Percentiles rank a stretch among this genome's conserved stretches.
Evolutionary conservation across 129 eudicot species (phyloP).

Genomic region (Flaveria trinervia): DNA sequence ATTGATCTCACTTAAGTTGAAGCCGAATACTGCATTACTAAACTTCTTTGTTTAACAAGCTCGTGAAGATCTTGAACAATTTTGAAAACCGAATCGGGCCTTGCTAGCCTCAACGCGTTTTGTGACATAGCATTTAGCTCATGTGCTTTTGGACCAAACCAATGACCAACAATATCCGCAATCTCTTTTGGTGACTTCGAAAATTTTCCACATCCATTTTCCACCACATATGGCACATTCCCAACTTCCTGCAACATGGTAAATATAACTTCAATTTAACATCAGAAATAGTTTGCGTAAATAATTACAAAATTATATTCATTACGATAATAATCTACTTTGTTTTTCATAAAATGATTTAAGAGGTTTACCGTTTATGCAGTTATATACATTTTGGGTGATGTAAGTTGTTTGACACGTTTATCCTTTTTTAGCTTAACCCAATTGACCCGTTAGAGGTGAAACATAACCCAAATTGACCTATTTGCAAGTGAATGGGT

Average conservation of each 20-base stretch:
- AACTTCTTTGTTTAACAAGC: constrained; percentile 68
- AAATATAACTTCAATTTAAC: background rate
- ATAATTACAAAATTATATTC: background rate
- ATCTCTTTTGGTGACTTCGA: constrained; percentile 93
- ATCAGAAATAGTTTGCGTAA: background rate
- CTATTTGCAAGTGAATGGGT: background rate
- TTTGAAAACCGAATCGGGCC: constrained; percentile 94
- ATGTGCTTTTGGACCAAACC: constrained; percentile 92
- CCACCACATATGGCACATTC: constrained; percentile 92
- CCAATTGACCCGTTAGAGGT: no score
- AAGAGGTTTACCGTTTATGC: background rate
- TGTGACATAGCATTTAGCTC: constrained; percentile 79
- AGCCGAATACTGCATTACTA: constrained; percentile 43
- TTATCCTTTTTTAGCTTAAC: background rate
- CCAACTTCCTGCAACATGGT: constrained; percentile 81
- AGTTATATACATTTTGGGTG: background rate
- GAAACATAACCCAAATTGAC: background rate
- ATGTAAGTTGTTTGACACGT: background rate
- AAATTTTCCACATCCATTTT: constrained; percentile 91
- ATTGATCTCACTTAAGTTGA: constrained; percentile 33
- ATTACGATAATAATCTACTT: background rate
- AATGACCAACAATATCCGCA: constrained; percentile 70
- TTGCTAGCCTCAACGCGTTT: constrained; percentile 71
- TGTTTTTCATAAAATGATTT: background rate
- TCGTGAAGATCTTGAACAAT: constrained; percentile 97